phyloP scores from a whole-genome alignment of 2,329 filamentous ascomycete genomes.

The Colletotrichum tanaceti region DNA sequence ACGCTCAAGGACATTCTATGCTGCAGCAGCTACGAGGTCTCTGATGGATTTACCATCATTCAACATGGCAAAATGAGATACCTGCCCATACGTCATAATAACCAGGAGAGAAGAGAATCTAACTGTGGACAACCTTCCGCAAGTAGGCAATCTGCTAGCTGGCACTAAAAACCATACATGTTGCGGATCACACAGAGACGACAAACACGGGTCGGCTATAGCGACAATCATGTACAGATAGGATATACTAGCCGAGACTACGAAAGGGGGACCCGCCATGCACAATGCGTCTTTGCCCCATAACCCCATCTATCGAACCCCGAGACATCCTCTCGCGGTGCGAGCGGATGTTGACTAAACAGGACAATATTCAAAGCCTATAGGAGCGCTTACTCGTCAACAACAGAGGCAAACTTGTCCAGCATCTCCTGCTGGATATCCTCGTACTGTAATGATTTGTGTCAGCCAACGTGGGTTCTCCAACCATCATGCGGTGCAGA shows the following conservation, averaged over 20 bases:
- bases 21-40: too few relatives aligned
- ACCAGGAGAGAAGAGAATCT: too few relatives aligned
- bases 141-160: too few relatives aligned
- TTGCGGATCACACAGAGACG: not conserved
- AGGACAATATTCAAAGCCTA: conserved; percentile 12
- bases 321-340: conserved; percentile 24
- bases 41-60: too few relatives aligned
- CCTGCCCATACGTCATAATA: too few relatives aligned
- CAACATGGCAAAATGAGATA: too few relatives aligned
- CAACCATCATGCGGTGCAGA: too few relatives aligned
- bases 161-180: too few relatives aligned
- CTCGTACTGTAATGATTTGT: conserved; percentile 76
- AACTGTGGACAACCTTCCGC: too few relatives aligned
- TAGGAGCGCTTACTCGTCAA: conserved; percentile 80
- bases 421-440: conserved; percentile 89
- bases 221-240: conserved; percentile 38
- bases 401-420: conserved; percentile 96
- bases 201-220: not conserved
- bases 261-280: conserved; percentile 35
- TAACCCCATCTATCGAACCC: conserved; percentile 35
- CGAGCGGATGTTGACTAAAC: conserved; percentile 32
- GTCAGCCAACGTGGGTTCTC: conserved; percentile 53
- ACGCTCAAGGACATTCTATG: too few relatives aligned
- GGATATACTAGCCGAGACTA: conserved; percentile 40
- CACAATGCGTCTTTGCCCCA: conserved; percentile 30